A percentile compares a stretch with the other conserved stretches of the same genome.
phyloP scores from a whole-genome alignment of 1,284 basidiomycete genomes.

The Ustilago hordei region DNA sequence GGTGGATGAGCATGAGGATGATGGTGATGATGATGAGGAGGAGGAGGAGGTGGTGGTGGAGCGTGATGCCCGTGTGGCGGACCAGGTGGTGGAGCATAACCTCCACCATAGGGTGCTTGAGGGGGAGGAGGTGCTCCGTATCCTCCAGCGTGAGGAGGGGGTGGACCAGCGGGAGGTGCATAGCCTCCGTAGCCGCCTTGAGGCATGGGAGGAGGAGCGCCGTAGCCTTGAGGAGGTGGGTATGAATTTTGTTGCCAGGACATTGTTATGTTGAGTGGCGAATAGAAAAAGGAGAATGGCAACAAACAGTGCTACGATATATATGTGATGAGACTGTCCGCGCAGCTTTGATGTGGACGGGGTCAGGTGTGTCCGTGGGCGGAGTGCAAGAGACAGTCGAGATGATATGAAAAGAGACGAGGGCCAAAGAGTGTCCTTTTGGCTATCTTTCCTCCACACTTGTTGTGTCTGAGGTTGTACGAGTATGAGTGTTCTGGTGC shows the following conservation, averaged over 20 bases:
- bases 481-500: conserved; percentile 1
- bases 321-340: neutral
- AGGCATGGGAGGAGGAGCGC: conserved; percentile 44
- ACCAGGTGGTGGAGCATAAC: conserved; percentile 40
- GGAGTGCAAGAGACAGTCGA: neutral
- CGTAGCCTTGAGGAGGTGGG: conserved; percentile 48
- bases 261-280: conserved; percentile 16
- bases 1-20: conserved; percentile 6
- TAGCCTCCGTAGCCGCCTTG: conserved; percentile 48
- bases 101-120: conserved; percentile 28
- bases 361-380: neutral
- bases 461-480: neutral
- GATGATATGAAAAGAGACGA: neutral
- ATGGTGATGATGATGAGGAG: conserved; percentile 6
- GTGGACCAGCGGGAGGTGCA: conserved; percentile 24
- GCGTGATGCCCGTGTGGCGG: conserved; percentile 28
- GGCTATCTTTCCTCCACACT: conserved; percentile 5
- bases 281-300: no score
- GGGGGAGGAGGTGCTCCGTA: conserved; percentile 37
- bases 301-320: neutral
- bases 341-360: neutral
- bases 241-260: conserved; percentile 52
- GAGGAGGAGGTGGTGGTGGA: conserved; percentile 27
- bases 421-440: neutral
- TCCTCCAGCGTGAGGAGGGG: conserved; percentile 32